These are phyloP conservation scores for Pyracantha coccinea DNA, from an alignment of 331 rosid genomes.

Conservation along the genomic window DNA sequence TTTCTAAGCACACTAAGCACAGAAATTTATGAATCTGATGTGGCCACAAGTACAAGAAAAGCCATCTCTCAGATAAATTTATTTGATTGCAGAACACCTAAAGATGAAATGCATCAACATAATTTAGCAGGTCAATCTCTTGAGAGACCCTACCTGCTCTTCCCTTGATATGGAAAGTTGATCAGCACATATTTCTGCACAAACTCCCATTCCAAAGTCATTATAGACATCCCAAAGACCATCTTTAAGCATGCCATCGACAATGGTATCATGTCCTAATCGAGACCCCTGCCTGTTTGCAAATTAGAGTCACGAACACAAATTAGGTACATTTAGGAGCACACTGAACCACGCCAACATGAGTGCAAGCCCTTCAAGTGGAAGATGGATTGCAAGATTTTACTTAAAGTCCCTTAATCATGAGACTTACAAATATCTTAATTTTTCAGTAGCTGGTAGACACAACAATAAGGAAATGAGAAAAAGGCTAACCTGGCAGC, in stretches of 20 bases:
- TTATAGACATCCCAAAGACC: slow-evolving; percentile 99
- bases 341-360: not conserved
- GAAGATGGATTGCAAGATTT: not conserved
- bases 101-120: not conserved
- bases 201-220: slow-evolving; percentile 82
- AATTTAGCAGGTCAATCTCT: not conserved
- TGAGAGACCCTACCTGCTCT: slow-evolving; percentile 62
- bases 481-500: slow-evolving; percentile 54
- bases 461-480: not conserved
- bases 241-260: slow-evolving; percentile 94
- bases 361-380: not conserved
- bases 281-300: slow-evolving; percentile 83
- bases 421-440: not conserved
- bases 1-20: not conserved
- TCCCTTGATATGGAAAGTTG: slow-evolving; percentile 61
- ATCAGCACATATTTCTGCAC: slow-evolving; percentile 87
- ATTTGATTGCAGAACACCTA: not conserved
- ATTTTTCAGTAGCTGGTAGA: not conserved
- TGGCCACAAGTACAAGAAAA: not conserved
- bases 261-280: slow-evolving; percentile 70
- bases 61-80: not conserved
- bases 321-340: not conserved
- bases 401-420: not conserved
- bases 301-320: slow-evolving; percentile 9
- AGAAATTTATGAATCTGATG: not conserved